These are phyloP conservation scores for Castanopsis chinensis DNA, from an alignment of 306 rosid species.

Conservation along the genomic window DNA sequence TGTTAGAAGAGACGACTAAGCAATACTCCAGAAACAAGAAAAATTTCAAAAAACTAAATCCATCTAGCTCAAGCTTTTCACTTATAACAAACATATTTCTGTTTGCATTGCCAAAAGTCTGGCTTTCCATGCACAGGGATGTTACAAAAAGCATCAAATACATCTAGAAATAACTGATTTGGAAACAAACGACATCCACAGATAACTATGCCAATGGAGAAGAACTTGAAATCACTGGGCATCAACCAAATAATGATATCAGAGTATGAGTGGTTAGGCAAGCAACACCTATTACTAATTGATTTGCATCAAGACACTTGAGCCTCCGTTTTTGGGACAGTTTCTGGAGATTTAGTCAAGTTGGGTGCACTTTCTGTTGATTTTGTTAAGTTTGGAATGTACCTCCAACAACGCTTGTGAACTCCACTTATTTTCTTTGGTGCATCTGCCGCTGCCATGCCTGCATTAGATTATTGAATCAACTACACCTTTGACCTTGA, in stretches of 20 bases:
- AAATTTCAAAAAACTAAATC: not conserved
- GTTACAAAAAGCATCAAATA: slow-evolving; percentile 21
- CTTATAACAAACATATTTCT: slow-evolving; percentile 19
- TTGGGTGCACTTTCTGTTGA: slow-evolving; percentile 37
- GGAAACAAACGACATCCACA: slow-evolving; percentile 12
- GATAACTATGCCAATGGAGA: slow-evolving; percentile 19
- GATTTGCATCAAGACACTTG: slow-evolving; percentile 47
- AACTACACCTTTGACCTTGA: not conserved
- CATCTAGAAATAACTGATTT: slow-evolving; percentile 17
- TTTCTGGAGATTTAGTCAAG: slow-evolving; percentile 39
- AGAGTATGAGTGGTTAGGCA: slow-evolving; percentile 1
- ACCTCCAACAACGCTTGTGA: slow-evolving; percentile 98
- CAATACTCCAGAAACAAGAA: slow-evolving; percentile 11
- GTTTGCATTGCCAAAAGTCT: slow-evolving; percentile 1
- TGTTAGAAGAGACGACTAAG: not conserved
- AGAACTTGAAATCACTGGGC: slow-evolving; percentile 12
- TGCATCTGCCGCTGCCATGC: slow-evolving; percentile 52
- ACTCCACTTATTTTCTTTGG: slow-evolving; percentile 95
- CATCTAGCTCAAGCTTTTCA: slow-evolving; percentile 13
- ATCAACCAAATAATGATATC: not conserved
- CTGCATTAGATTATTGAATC: slow-evolving; percentile 47
- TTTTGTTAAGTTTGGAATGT: slow-evolving; percentile 48
- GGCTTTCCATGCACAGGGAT: slow-evolving; percentile 16
- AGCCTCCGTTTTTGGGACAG: slow-evolving; percentile 45
- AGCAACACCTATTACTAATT: slow-evolving; percentile 17